Percentiles rank a stretch among this genome's conserved stretches.
phyloP scores from a whole-genome alignment of 2,329 filamentous ascomycete genomes.

The Neoscytalidium dimidiatum region DNA sequence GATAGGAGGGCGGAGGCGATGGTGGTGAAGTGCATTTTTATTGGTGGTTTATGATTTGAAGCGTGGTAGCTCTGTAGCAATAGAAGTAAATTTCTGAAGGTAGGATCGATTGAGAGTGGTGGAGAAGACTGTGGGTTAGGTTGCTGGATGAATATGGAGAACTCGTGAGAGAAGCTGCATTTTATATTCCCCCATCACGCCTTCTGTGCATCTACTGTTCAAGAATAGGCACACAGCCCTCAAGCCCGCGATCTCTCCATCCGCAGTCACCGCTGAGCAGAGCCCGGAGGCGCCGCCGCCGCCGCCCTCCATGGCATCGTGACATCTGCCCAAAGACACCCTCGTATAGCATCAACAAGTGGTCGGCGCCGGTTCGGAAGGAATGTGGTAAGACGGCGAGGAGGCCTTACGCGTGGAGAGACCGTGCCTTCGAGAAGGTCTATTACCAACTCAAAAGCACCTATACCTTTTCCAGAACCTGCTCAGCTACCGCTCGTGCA shows the following conservation, averaged over 20 bases:
- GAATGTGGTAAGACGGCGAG: constrained; percentile 2
- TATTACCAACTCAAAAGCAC: neutral
- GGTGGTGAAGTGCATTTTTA: constrained; percentile 26
- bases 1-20: constrained; percentile 22
- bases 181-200: neutral
- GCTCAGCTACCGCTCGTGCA: neutral
- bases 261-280: neutral
- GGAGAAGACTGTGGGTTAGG: neutral
- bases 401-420: constrained; percentile 4
- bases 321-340: constrained; percentile 5
- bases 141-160: neutral
- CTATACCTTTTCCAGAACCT: neutral
- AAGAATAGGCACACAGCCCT: neutral
- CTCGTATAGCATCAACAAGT: neutral
- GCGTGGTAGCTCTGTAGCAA: too few species aligned
- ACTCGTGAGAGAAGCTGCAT: neutral
- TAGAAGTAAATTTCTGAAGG: neutral
- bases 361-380: neutral
- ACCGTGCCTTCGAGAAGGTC: neutral
- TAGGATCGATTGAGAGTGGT: neutral
- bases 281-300: neutral
- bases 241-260: neutral
- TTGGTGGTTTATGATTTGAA: neutral
- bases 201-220: neutral
- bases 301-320: constrained; percentile 2